Evolutionary conservation across 768 basidiomycete genomes (phyloP), one percentile per base, ranked within the genome.

Genomic region (Neoboletus magnificus): DNA sequence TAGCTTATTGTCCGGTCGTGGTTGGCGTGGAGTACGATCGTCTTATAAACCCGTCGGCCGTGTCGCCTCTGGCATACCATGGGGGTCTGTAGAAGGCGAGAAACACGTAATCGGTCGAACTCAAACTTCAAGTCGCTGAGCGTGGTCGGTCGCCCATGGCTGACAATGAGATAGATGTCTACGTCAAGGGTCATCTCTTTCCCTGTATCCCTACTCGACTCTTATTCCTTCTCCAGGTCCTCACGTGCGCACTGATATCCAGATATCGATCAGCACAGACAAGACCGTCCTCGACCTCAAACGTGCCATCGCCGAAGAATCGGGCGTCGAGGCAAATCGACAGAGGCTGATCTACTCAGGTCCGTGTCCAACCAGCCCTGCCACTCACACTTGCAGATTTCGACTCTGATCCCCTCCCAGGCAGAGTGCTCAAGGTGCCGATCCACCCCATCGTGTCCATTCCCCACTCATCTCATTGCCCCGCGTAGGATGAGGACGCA

Each of bases 331-430:
- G 60, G 90, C 91, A 15, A 91, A 91, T 48, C 76, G 90, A 49
- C 95, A 97, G 71, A 76, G 96, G 33, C 76, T 98, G 59, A 98
- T 98, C 62, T 98, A 95, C 72, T 91, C 90, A 35, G 96, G 94
- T 82, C 59, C 62, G 81, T 56, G 32, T 73, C 60, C 23, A 51
- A 20, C 25, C 15, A 39, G 16, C 9, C 29, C 20, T n/a, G n/a
- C n/a, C n/a, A n/a, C n/a, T 44, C 42, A 25, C 52, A 35, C 6
- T 27, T 4, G 7, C 20, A 22, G 13, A 49, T 37, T 22, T 16
- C 48, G 27, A 27, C 33, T 10, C 25, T 51, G 30, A 44, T 48
- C 22, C 20, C 16, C 2, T 9, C 20, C 0, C 62, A 88, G 87
- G 89, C 13, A 81, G 86, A 60, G 88, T 91, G 16, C 69, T 91